Evolutionary conservation across 192 early-diverging fungal species (phyloP), one percentile per base, ranked within the genome.

Genomic region (Coemansia sp.): DNA sequence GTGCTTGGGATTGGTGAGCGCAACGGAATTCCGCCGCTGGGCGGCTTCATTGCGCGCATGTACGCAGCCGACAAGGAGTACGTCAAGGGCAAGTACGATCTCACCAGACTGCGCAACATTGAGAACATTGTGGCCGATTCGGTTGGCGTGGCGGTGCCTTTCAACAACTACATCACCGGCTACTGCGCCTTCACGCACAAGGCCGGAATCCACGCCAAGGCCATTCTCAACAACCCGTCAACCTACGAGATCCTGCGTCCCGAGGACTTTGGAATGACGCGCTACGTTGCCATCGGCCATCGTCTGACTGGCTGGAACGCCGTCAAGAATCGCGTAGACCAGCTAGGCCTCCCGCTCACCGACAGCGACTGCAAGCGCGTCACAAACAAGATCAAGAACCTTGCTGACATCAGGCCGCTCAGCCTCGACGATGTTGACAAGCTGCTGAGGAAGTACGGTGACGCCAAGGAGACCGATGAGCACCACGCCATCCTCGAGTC

Each of bases 91-190:
- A 98, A 98, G 89, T 99, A 99, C 87, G 89, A 95, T 63, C 90
- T 99, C 26, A 79, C 89, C 83, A 89, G 89, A 87, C 88, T 99
- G 64, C 92, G 95, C 64, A 94, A 97, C 40, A 85, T 99, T 32
- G 97, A 99, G 77, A 98, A 99, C 85, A 82, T 97, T 79, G 93
- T 99, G 32, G 97, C 97, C 19, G 93, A 96, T 21, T 89, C 93
- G 6, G 97, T 99, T 19, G 91, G 92, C 69, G 89, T 99, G 72
- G 89, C 93, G 53, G 94, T 99, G 67, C 97, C 97, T 23, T 99
- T 99, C 89, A 99, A 99, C 89, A 98, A 99, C 88, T 97, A 95
- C 83, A 95, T 99, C 77, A 99, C 97, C 37, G 97, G 97, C 43
- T 97, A 98, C 85, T 97, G 94, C 77, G 95, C 95, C 45, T 98